Conservation (phyloP, 805 yeast genomes). For the Hanseniaspora occidentalis region DNA sequence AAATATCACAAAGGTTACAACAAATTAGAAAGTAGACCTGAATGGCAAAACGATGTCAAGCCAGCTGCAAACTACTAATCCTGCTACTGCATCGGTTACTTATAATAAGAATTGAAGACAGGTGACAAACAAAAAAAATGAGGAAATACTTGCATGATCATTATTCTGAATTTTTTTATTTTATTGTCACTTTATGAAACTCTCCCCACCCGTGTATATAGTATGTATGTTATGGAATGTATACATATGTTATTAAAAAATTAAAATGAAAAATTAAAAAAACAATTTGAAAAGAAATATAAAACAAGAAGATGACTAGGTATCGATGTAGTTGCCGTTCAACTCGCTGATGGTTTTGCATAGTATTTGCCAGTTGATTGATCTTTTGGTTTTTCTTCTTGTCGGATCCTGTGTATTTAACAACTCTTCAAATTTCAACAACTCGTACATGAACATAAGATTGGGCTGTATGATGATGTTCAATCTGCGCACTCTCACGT, state of each 20-base stretch:
- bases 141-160: too few relatives aligned
- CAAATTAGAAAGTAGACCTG: neutral
- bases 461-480: slow-evolving; percentile 94
- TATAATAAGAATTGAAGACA: too few relatives aligned
- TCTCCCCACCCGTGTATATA: too few relatives aligned
- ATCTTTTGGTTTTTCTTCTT: slow-evolving; percentile 29
- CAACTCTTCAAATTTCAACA: slow-evolving; percentile 42
- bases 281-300: too few relatives aligned
- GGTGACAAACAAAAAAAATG: too few relatives aligned
- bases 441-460: slow-evolving; percentile 79
- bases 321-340: slow-evolving; percentile 44
- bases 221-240: too few relatives aligned
- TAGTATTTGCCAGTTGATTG: slow-evolving; percentile 78
- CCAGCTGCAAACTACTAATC: neutral
- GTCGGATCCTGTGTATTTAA: slow-evolving; percentile 8
- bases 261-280: too few relatives aligned
- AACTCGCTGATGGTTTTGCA: slow-evolving; percentile 73
- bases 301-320: neutral
- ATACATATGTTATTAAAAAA: too few relatives aligned
- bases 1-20: neutral
- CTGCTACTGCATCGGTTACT: too few relatives aligned
- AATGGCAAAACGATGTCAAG: neutral
- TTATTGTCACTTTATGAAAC: too few relatives aligned
- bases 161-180: too few relatives aligned
- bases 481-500: slow-evolving; percentile 77